phyloP scores from a whole-genome alignment of 176 grass and related monocot species.

The Lolium multiflorum region DNA sequence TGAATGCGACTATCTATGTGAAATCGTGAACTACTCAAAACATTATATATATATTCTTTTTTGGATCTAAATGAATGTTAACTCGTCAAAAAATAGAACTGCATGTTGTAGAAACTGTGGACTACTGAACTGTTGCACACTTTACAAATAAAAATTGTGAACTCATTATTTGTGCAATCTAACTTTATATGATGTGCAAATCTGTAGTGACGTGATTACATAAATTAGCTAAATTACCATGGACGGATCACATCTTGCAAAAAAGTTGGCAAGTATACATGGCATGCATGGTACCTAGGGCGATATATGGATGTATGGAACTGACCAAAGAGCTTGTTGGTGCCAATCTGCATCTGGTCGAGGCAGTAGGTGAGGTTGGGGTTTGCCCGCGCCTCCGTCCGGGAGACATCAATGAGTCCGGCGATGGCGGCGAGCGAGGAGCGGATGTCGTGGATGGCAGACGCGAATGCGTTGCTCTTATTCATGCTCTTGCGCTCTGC shows the following conservation, averaged over 20 bases:
- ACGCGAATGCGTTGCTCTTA: constrained; percentile 78
- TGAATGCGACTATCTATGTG: not conserved
- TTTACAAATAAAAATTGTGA: not conserved
- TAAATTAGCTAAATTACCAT: not conserved
- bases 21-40: not conserved
- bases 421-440: constrained; percentile 56
- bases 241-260: not conserved
- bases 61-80: not conserved
- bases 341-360: constrained; percentile 56
- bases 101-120: no score
- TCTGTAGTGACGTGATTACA: not conserved
- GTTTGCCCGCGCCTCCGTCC: constrained; percentile 14
- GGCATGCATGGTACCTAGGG: not conserved
- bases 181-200: not conserved
- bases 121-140: not conserved
- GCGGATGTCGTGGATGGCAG: constrained; percentile 74
- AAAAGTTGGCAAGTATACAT: not conserved
- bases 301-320: not conserved
- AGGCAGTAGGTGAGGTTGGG: constrained; percentile 53
- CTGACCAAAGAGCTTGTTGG: constrained; percentile 70
- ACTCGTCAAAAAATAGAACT: no score
- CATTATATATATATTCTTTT: not conserved
- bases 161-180: not conserved
- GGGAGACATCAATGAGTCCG: constrained; percentile 54
- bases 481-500: constrained; percentile 92